Base-by-base conservation (phyloP, 768 basidiomycete species). In the Dictyophora rubrovolvata region DNA sequence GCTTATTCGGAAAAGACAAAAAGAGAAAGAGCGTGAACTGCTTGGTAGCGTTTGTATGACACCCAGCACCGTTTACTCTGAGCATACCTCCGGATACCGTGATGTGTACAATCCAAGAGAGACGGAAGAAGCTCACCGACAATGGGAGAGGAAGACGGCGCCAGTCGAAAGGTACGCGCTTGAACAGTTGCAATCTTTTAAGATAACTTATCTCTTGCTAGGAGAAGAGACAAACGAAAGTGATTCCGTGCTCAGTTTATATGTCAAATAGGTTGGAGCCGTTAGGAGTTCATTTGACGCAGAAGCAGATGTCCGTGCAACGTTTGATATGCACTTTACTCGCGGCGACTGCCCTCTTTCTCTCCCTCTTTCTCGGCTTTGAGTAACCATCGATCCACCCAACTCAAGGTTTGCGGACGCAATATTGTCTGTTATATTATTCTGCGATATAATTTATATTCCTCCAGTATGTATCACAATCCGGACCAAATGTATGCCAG, bases 81-180 rank as follows among this genome's bases (percentile, higher is more conserved):
- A 56, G 23, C 23, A 55, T 16, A 70, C 66, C 34, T 72, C 69
- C 5, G 82, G 81, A 1, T 89, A 89, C 61, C 76, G 78, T 1
- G 87, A 90, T 64, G 74, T 86, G 52, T 90, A 80, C 66, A 90
- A 91, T 65, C 74, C 76, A 52, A 69, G 72, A 35, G 88, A 85
- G 61, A 86, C 89, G 0, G 82, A 86, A 62, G 88, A 86, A 59
- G 89, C 88, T 1, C 83, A 75, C 57, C 65, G 72, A 21, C 64
- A 80, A 64, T 74, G 81, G 23, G 75, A 74, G 20, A 65, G 75
- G 42, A 42, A 42, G 4, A 7, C 28, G 28, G 28, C 28, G 28
- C 28, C 28, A 28, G 42, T 42, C 5, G 42, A n/a, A 42, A 42
- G n/a, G 42, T 42, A 42, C 2, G 11, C n/a, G n/a, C 42, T 42